Base-by-base conservation (phyloP, 2,329 filamentous ascomycete species). In the Penicillium aurantiogriseum region DNA sequence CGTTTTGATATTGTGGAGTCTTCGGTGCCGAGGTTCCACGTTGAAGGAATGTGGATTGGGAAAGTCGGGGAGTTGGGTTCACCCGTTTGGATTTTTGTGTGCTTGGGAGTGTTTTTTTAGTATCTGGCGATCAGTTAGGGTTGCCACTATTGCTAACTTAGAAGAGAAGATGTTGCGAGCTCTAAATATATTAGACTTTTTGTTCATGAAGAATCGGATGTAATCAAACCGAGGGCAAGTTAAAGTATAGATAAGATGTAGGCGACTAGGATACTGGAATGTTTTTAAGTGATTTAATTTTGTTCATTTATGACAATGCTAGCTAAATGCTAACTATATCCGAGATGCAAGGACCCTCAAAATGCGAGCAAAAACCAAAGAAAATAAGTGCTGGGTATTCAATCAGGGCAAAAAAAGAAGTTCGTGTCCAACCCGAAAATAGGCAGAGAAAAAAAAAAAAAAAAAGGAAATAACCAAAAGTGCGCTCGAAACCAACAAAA, bases 401-500 rank as follows among this genome's bases (percentile, higher is more conserved):
- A 44, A 54, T 55, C 56, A 50, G 46, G 44, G 44, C 35, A 50
- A 46, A 25, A 27, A 27, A 45, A 52, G 17, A 43, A 33, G 49
- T 33, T 45, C 51, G 36, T 54, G 33, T 47, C 40, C 27, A 54
- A 53, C 29, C 54, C 49, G 35, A 45, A 57, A 53, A 44, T 35
- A 51, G 47, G 44, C 39, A 36, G 33, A 39, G 27, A 51, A 47
- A 19, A 39, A 51, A 6, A 44, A 33, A 36, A 38, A 48, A 40
- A 51, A 29, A 4, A 2, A n/a, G n/a, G 3, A 61, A 53, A 11
- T 11, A 11, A 31, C 29, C 25, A 29, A 38, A 57, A 56, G 31
- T 51, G 56, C 63, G 63, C 63, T 66, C 55, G 54, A 63, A 65
- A 57, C 44, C 53, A 58, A 56, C 39, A 44, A 36, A 51, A 44